Conservation (phyloP, 1,284 basidiomycete genomes). For the Irpex sp. region DNA sequence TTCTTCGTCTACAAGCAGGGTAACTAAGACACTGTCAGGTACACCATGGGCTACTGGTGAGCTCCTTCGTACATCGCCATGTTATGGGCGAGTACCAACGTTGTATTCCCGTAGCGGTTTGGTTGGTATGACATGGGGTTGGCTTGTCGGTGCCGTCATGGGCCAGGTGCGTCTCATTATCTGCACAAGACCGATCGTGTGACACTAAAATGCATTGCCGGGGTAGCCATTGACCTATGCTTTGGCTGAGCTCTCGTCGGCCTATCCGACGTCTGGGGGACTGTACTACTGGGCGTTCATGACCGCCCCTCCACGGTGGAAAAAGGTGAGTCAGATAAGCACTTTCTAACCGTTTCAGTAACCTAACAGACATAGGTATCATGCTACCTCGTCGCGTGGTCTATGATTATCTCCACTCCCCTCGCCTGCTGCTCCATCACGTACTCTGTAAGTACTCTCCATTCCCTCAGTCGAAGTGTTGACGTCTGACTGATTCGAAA, state of each 20-base stretch:
- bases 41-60: constrained; percentile 18
- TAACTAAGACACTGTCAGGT: constrained; percentile 7
- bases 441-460: constrained; percentile 12
- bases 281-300: constrained; percentile 19
- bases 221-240: constrained; percentile 12
- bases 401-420: constrained; percentile 18
- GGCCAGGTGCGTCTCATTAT: constrained; percentile 11
- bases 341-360: neutral
- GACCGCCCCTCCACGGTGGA: constrained; percentile 15
- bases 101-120: constrained; percentile 7
- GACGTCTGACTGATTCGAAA: neutral
- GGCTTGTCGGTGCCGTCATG: constrained; percentile 17
- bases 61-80: neutral
- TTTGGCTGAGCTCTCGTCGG: constrained; percentile 16
- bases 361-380: constrained; percentile 3
- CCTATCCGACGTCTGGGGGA: constrained; percentile 17
- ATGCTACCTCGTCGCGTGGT: constrained; percentile 17
- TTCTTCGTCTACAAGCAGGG: neutral
- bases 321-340: constrained; percentile 2
- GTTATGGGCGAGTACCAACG: neutral
- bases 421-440: constrained; percentile 18
- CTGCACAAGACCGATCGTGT: neutral
- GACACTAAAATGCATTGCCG: neutral
- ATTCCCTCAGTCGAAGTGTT: neutral
- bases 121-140: constrained; percentile 19